Evolutionary conservation across 495 filamentous ascomycete species (phyloP), one percentile per base, ranked within the genome.

Genomic region (Hypoxylon cercidicola): DNA sequence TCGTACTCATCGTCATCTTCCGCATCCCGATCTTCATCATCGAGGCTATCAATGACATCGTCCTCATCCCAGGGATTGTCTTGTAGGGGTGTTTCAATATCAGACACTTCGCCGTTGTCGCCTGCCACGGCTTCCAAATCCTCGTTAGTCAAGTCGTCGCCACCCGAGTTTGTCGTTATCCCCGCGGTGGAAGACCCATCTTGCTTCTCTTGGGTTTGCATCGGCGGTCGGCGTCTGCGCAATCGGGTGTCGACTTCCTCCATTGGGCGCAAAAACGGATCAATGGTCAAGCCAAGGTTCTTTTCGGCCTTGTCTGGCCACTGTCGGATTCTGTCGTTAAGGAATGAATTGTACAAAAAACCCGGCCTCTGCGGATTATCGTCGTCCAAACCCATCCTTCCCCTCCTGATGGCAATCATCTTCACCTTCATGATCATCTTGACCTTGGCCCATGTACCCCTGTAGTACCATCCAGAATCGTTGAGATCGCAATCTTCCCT

Each of bases 401-500:
- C 66, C 61, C 75, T 74, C 28, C 78, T 72, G 58, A 85, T 77
- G 30, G 82, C 81, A 43, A 82, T 69, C 57, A 96, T 88, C 75
- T 96, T 98, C 44, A 85, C 82, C 53, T 90, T 89, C 91, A 97
- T 93, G 64, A 96, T 87, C 6, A 89, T 86, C 69, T 91, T 90
- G 48, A 88, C 86, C 68, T 97, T 97, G 1, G 87, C 85, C 77
- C 90, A 84, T 2, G 89, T 87, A 7, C 92, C 93, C 49, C 87
- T 88, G 20, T 85, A 82, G 72, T 86, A 97, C 91, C 90, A 99
- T 0, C 95, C 95, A 66, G 90, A 89, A 9, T 76, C 76, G 16
- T 84, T 69, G n/a, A 77, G 72, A 60, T 92, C 85, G 71, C 83
- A 89, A 3, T 75, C 76, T 3, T 66, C 20, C 13, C 82, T 77